These are phyloP conservation scores for Hypoxylon fuscum DNA, from an alignment of 495 filamentous ascomycete species.

Conservation along the genomic window DNA sequence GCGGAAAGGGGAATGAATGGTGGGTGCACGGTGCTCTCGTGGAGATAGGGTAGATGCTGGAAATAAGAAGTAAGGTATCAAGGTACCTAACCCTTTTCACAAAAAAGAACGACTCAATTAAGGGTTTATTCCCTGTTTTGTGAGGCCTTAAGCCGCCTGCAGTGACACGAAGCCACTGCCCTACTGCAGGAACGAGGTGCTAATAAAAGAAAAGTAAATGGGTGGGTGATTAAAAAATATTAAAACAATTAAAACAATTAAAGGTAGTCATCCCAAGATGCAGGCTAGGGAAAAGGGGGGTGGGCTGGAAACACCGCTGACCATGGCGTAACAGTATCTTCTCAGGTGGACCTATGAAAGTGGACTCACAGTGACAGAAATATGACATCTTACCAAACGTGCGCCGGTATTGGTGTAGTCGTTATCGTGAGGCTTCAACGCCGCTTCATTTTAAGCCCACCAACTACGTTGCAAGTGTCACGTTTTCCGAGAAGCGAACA, in stretches of 20 bases:
- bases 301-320: constrained; percentile 17
- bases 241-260: constrained; percentile 6
- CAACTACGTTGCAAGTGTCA: constrained; percentile 20
- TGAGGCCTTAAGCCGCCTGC: constrained; percentile 10
- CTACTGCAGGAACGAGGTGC: constrained; percentile 42
- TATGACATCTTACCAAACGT: constrained; percentile 31
- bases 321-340: constrained; percentile 37
- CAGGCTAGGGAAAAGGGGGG: constrained; percentile 21
- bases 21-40: constrained; percentile 22
- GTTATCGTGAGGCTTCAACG: constrained; percentile 35
- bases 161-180: constrained; percentile 32
- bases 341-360: constrained; percentile 27
- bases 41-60: not conserved
- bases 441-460: constrained; percentile 24
- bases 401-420: constrained; percentile 10
- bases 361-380: constrained; percentile 33
- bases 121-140: constrained; percentile 2
- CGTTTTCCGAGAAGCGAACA: constrained; percentile 10
- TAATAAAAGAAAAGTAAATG: constrained; percentile 39
- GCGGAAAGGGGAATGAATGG: constrained; percentile 26
- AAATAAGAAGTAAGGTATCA: not conserved
- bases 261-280: constrained; percentile 21
- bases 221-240: constrained; percentile 8
- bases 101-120: constrained; percentile 15
- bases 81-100: constrained; percentile 16